phyloP scores from a whole-genome alignment of 2,329 filamentous ascomycete genomes.

The Pyrenochaeta sp. region DNA sequence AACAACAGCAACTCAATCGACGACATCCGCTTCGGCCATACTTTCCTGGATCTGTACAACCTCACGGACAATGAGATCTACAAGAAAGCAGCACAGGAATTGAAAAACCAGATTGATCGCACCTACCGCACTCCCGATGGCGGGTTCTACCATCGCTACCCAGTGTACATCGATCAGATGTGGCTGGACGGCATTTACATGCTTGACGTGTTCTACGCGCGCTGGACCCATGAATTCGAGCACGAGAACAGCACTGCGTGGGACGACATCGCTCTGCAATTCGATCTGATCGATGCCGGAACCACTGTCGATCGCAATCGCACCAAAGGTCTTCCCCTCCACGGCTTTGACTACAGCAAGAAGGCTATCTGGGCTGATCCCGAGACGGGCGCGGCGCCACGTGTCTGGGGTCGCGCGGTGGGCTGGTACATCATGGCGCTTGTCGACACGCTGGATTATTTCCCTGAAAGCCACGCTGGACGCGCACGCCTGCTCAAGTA shows the following conservation, averaged over 20 bases:
- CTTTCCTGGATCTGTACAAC: constrained; percentile 51
- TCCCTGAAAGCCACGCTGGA: constrained; percentile 13
- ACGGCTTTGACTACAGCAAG: constrained; percentile 62
- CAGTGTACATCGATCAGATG: constrained; percentile 59
- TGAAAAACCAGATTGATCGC: constrained; percentile 55
- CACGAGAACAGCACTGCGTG: constrained; percentile 43
- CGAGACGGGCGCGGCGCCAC: constrained; percentile 57
- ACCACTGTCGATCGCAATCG: constrained; percentile 49
- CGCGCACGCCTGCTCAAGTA: constrained; percentile 37
- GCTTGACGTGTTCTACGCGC: constrained; percentile 35
- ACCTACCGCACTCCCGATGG: constrained; percentile 57
- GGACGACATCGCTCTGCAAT: constrained; percentile 42
- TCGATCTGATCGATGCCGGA: constrained; percentile 35
- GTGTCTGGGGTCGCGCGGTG: constrained; percentile 60
- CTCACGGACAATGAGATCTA: constrained; percentile 52
- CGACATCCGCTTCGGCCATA: constrained; percentile 59
- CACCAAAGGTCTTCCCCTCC: constrained; percentile 56
- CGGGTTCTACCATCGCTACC: constrained; percentile 60
- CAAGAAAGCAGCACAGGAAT: constrained; percentile 52
- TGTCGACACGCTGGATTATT: constrained; percentile 55
- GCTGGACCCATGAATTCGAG: constrained; percentile 36
- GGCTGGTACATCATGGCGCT: constrained; percentile 63
- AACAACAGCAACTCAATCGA: constrained; percentile 52
- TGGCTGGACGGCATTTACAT: constrained; percentile 59
- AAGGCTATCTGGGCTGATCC: constrained; percentile 60